Evolutionary conservation across 257 asterid species (phyloP), one percentile per base, ranked within the genome.

Genomic region (Perilla frutescens): DNA sequence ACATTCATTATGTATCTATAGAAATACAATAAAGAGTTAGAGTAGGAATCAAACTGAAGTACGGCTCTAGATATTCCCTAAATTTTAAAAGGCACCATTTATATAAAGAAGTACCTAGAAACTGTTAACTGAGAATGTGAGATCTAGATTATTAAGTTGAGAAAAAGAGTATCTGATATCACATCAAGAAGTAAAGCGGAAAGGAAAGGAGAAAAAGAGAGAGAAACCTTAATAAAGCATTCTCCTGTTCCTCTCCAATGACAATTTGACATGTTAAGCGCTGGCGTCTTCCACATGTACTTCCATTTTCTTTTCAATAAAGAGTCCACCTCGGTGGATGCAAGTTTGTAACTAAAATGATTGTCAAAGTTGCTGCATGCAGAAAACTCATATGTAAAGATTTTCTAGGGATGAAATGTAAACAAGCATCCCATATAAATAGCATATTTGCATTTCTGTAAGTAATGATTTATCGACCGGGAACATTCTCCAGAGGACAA

Each of bases 171-270:
- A 29, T 47, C 29, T 29, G 34, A 32, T 45, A 12, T 53, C 39
- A 47, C 34, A 57, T 58, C 54, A 56, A 73, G 72, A 77, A 51
- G 45, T 34, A 53, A 69, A 48, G 59, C 39, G 14, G 41, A 70
- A 66, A 59, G 29, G 41, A 34, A 43, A 29, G 1, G 6, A 40
- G 9, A n/a, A 49, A 72, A 55, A 45, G 61, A 12, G 15, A 75
- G 59, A 66, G 32, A 72, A 67, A 94, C 99, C 97, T 90, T 81
- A 48, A 85, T 65, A 74, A 78, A 78, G 83, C 93, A 79, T 57
- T 76, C 80, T 76, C 92, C 93, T 10, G 99, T 90, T 83, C 99
- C 99, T 71, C 82, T 84, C 99, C 99, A 94, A 80, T 77, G 75
- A 88, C 95, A 79, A 79, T 81, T 88, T 47, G 89, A 69, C 89